phyloP scores from a whole-genome alignment of 2,329 filamentous ascomycete genomes.

The Exophiala sp. region DNA sequence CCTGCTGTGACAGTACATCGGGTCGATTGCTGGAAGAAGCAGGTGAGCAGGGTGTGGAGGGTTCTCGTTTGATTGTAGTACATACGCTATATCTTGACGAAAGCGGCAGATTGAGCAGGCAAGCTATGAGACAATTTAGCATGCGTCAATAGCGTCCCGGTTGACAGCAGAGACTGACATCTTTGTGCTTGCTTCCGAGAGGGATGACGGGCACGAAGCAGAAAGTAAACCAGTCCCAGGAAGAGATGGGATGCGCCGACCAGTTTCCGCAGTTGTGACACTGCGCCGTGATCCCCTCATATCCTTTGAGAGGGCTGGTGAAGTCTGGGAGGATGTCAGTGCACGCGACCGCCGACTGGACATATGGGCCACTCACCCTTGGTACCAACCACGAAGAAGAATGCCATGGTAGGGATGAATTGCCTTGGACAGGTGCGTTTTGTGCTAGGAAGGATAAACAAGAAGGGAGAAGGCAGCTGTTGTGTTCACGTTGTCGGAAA shows the following conservation, averaged over 20 bases:
- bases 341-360: background rate
- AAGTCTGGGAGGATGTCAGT: conserved; percentile 36
- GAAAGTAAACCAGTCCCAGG: conserved; percentile 45
- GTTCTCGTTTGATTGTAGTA: no score
- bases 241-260: conserved; percentile 40
- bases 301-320: conserved; percentile 41
- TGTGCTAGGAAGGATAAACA: background rate
- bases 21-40: conserved; percentile 20
- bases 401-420: conserved; percentile 18
- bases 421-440: background rate
- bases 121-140: conserved; percentile 14
- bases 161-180: conserved; percentile 16
- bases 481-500: no score
- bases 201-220: conserved; percentile 39
- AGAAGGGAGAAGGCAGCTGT: background rate
- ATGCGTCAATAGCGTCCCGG: background rate
- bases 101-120: conserved; percentile 28
- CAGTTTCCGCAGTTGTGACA: conserved; percentile 45
- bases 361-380: conserved; percentile 11
- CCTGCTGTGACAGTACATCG: conserved; percentile 26
- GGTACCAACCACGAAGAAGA: conserved; percentile 26
- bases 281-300: conserved; percentile 42
- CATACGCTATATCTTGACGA: conserved; percentile 28
- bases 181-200: conserved; percentile 32
- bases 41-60: background rate